phyloP scores from a whole-genome alignment of 257 asterid genomes.

The Primulina tabacum region DNA sequence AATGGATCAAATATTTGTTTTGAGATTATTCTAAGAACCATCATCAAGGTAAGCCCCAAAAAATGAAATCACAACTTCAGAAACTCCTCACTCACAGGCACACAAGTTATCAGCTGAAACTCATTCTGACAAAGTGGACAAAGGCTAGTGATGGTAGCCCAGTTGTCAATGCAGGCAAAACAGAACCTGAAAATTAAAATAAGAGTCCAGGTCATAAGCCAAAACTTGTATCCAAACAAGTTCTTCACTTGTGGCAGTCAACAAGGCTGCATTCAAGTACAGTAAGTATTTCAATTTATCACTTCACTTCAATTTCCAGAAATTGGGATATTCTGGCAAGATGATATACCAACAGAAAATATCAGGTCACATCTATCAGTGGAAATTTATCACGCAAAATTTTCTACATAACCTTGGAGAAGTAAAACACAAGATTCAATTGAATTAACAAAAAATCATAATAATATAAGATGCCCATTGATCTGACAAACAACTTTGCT shows the following conservation, averaged over 20 bases:
- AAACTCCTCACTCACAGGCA: constrained; percentile 74
- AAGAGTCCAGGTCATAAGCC: constrained; percentile 18
- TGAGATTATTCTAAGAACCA: constrained; percentile 3
- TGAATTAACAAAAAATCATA: not conserved
- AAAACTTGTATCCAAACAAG: constrained; percentile 25
- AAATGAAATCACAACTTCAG: constrained; percentile 15
- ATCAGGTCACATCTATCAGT: not conserved
- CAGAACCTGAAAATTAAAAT: constrained; percentile 85
- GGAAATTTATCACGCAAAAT: not conserved
- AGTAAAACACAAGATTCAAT: not conserved
- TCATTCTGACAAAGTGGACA: constrained; percentile 98
- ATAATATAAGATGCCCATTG: not conserved
- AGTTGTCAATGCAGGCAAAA: constrained; percentile 97
- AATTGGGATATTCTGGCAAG: not conserved
- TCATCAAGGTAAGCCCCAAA: not conserved
- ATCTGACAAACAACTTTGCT: not conserved
- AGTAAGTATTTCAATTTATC: not conserved
- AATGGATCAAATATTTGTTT: constrained; percentile 10
- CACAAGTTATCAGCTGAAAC: constrained; percentile 96
- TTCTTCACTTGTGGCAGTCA: not conserved
- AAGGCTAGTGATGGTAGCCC: constrained; percentile 95
- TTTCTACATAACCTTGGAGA: not conserved
- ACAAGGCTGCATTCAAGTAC: not conserved
- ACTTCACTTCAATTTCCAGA: not conserved
- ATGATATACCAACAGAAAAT: not conserved